Evolutionary conservation across 352 stramenopile species (phyloP).

Genomic region (Saprolegnia diclina): DNA sequence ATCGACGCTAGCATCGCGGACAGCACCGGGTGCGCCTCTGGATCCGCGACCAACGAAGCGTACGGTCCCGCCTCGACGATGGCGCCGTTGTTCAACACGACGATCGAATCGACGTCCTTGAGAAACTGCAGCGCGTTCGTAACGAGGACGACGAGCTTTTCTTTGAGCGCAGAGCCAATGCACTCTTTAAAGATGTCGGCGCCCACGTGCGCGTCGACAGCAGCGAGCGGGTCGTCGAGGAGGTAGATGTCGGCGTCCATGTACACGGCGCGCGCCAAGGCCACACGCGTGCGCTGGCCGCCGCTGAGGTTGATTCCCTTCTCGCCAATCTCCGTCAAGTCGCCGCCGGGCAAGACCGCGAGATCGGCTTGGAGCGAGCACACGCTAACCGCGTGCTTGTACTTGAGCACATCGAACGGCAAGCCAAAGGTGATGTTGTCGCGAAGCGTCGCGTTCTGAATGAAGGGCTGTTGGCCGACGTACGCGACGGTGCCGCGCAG

Average conservation of each 20-base stretch:
- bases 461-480: slow-evolving; percentile 82
- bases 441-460: slow-evolving; percentile 84
- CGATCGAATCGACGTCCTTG: slow-evolving; percentile 33
- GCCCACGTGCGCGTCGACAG: slow-evolving; percentile 15
- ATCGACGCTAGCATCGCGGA: slow-evolving; percentile 35
- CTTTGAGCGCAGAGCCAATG: slow-evolving; percentile 10
- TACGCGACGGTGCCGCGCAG: slow-evolving; percentile 68
- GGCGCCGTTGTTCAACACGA: slow-evolving; percentile 44
- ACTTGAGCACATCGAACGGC: slow-evolving; percentile 30
- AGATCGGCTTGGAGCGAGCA: slow-evolving; percentile 3
- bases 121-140: slow-evolving; percentile 59
- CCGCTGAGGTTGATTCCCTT: slow-evolving; percentile 41
- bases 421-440: slow-evolving; percentile 89
- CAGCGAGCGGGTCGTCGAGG: slow-evolving; percentile 23
- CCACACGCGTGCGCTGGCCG: slow-evolving; percentile 35
- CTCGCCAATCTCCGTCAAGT: slow-evolving; percentile 48
- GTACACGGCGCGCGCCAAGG: slow-evolving; percentile 23
- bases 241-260: slow-evolving; percentile 25
- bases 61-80: slow-evolving; percentile 79
- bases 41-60: slow-evolving; percentile 56
- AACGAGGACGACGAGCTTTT: slow-evolving; percentile 61
- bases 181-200: slow-evolving; percentile 16
- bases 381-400: slow-evolving; percentile 24
- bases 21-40: slow-evolving; percentile 48
- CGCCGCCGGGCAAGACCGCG: slow-evolving; percentile 44